A percentile compares a stretch with the other conserved stretches of the same genome.
Evolutionary conservation across 2,329 filamentous ascomycete species (phyloP).

Genomic region (Talaromyces amestolkiae): DNA sequence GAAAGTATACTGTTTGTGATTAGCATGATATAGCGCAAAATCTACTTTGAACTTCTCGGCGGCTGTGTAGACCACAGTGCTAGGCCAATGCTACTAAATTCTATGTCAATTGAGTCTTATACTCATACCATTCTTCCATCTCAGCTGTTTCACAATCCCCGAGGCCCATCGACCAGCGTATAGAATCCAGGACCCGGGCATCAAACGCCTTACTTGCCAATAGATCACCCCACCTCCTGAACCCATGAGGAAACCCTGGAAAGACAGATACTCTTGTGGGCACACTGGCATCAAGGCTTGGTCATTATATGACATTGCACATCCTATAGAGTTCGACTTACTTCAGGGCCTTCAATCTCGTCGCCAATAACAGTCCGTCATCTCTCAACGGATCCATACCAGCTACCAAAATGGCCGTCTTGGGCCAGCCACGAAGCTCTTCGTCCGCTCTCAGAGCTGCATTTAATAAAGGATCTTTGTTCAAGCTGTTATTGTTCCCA

Average conservation of each 20-base stretch:
- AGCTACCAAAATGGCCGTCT: constrained; percentile 7
- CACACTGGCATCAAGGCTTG: not conserved
- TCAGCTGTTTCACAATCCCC: not conserved
- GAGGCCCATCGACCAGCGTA: constrained; percentile 1
- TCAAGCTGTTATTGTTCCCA: not conserved
- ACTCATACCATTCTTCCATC: constrained; percentile 4
- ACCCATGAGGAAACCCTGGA: constrained; percentile 7
- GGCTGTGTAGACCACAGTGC: too few relatives aligned
- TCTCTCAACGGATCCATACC: constrained; percentile 12
- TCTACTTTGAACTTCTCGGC: too few relatives aligned
- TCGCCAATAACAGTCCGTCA: constrained; percentile 7
- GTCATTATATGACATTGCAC: not conserved
- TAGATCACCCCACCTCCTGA: constrained; percentile 9
- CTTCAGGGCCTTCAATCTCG: not conserved
- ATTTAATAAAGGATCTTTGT: not conserved
- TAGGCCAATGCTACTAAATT: not conserved
- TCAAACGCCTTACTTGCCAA: not conserved
- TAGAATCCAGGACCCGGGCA: not conserved
- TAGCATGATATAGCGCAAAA: too few relatives aligned
- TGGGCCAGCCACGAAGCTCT: not conserved
- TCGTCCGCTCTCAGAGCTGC: not conserved
- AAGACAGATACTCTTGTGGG: constrained; percentile 7
- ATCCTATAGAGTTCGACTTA: not conserved
- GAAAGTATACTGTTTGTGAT: too few relatives aligned
- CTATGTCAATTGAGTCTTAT: not conserved